Conservation (phyloP, 495 filamentous ascomycete species). For the Neurospora pannonica region DNA sequence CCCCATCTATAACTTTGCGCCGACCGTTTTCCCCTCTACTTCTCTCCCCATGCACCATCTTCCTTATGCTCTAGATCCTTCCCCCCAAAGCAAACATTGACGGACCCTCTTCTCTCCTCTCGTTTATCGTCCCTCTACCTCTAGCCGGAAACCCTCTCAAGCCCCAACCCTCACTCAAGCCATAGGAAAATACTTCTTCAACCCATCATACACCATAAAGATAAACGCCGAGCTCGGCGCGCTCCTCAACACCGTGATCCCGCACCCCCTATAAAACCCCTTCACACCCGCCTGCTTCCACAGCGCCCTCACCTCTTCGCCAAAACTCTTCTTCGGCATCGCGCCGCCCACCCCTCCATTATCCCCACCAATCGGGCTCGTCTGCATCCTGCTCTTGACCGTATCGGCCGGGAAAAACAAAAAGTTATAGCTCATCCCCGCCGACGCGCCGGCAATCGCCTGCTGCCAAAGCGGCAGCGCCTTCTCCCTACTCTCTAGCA, state of each 20-base stretch:
- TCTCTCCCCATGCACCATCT: background rate
- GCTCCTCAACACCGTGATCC: conserved; percentile 78
- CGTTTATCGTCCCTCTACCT: too few relatives aligned
- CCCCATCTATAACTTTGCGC: background rate
- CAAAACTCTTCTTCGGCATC: conserved; percentile 48
- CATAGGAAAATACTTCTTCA: conserved; percentile 56
- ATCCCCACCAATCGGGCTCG: conserved; percentile 48
- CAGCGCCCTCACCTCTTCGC: conserved; percentile 53
- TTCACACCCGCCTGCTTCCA: conserved; percentile 75
- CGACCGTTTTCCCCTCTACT: background rate
- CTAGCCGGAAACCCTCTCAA: too few relatives aligned
- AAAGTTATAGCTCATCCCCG: conserved; percentile 92
- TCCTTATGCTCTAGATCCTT: background rate
- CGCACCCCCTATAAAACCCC: conserved; percentile 87
- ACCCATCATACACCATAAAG: conserved; percentile 81
- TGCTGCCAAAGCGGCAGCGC: conserved; percentile 67
- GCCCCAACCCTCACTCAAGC: background rate
- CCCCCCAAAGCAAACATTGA: background rate
- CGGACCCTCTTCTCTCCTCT: background rate
- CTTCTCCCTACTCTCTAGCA: conserved; percentile 20
- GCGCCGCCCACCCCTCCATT: conserved; percentile 10
- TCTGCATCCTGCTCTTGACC: conserved; percentile 94
- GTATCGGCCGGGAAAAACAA: conserved; percentile 95
- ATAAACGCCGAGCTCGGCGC: conserved; percentile 96
- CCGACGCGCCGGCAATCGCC: conserved; percentile 77